Conservation (phyloP, 73 alveolate genomes). For the Paramecium tetraurelia region DNA sequence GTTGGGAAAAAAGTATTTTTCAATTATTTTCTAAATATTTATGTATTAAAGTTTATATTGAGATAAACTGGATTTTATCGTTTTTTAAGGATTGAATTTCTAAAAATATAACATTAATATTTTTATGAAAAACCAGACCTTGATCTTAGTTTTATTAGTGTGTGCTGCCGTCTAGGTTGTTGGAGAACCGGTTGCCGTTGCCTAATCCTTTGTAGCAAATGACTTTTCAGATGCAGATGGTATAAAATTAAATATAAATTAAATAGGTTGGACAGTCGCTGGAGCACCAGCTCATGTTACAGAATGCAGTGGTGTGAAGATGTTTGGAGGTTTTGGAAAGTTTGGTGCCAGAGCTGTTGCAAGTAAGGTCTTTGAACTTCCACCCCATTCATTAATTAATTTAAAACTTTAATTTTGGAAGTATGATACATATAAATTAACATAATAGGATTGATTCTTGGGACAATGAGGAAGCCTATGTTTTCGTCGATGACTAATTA, state of each 20-base stretch:
- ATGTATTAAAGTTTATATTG: too few species aligned
- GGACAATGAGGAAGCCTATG: constrained; percentile 15
- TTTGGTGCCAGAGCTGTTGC: constrained; percentile 11
- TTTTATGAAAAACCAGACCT: not conserved
- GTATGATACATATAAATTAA: not conserved
- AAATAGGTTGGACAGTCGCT: not conserved
- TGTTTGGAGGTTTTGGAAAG: not conserved
- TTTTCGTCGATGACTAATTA: not conserved
- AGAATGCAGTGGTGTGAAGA: not conserved
- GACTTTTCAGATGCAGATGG: constrained; percentile 19
- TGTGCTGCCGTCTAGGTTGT: not conserved
- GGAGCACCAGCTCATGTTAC: not conserved
- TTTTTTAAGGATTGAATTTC: not conserved
- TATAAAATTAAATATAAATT: not conserved
- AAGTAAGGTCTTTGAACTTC: not conserved
- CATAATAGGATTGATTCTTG: not conserved
- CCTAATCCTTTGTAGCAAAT: constrained; percentile 10
- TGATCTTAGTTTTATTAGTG: not conserved
- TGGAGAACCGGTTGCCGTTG: not conserved
- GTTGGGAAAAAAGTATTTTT: too few species aligned
- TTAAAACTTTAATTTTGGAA: constrained; percentile 30
- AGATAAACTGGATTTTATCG: not conserved
- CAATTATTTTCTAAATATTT: too few species aligned
- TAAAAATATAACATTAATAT: not conserved
- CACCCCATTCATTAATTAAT: not conserved